Percentiles rank a stretch among this genome's conserved stretches.
These are phyloP conservation scores for Diplosphaera chodatii DNA, from an alignment of 139 green algal species.

Conservation along the genomic window DNA sequence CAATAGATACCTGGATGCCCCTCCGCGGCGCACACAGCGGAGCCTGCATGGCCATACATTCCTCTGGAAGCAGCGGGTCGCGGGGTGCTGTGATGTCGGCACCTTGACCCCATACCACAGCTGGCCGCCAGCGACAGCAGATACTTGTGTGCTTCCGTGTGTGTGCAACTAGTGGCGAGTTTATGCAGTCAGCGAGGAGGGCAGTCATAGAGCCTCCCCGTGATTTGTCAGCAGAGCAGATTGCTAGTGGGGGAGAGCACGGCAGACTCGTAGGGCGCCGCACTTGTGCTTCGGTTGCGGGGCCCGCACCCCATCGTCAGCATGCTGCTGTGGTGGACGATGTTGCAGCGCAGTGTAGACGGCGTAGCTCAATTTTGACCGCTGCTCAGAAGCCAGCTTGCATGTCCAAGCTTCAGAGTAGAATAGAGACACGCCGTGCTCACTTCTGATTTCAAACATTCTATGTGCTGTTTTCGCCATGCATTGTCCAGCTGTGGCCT, in stretches of 20 bases:
- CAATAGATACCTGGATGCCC: no score
- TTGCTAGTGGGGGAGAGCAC: neutral
- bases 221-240: conserved; percentile 1
- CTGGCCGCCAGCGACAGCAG: no score
- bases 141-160: no score
- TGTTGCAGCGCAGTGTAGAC: neutral
- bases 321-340: neutral
- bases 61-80: no score
- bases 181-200: neutral
- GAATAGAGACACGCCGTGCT: neutral
- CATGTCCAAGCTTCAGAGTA: neutral
- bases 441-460: neutral
- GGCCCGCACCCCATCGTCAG: neutral
- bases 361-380: neutral
- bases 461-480: no score
- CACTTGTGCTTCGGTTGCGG: neutral
- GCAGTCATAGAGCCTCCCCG: neutral
- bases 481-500: no score
- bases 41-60: no score
- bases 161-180: neutral
- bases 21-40: no score
- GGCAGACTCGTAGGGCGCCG: no score
- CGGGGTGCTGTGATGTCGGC: no score
- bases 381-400: neutral
- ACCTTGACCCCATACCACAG: no score